Evolutionary conservation across 768 basidiomycete genomes (phyloP).

Genomic region (Russula earlei): DNA sequence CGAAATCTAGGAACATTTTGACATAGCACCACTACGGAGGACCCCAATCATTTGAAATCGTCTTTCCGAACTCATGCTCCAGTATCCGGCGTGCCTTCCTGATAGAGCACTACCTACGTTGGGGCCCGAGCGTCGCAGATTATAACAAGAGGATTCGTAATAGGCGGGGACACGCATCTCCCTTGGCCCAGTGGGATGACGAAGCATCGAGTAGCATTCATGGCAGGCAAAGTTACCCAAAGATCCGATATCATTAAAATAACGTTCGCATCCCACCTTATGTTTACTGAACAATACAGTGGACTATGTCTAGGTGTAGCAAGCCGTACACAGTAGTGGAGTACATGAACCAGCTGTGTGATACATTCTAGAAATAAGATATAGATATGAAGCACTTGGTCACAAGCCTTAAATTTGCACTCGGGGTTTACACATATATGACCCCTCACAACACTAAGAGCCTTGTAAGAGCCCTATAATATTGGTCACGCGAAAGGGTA

Average conservation of each 20-base stretch:
- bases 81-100: not conserved
- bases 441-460: not conserved
- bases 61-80: not conserved
- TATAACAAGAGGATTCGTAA: no score
- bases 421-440: not conserved
- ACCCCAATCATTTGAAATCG: not conserved
- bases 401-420: not conserved
- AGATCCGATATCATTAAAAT: not conserved
- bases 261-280: not conserved
- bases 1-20: not conserved
- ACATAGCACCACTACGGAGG: no score
- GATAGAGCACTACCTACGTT: not conserved
- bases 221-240: not conserved
- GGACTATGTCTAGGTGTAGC: no score
- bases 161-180: no score
- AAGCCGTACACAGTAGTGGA: not conserved
- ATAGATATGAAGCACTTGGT: not conserved
- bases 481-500: conserved; percentile 23
- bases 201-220: no score
- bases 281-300: not conserved
- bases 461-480: no score
- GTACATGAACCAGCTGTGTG: not conserved
- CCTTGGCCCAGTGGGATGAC: no score
- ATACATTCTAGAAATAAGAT: not conserved
- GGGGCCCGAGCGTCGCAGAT: no score